Evolutionary conservation across 805 yeast genomes (phyloP).

Genomic region (Myxozyma nipponensis): DNA sequence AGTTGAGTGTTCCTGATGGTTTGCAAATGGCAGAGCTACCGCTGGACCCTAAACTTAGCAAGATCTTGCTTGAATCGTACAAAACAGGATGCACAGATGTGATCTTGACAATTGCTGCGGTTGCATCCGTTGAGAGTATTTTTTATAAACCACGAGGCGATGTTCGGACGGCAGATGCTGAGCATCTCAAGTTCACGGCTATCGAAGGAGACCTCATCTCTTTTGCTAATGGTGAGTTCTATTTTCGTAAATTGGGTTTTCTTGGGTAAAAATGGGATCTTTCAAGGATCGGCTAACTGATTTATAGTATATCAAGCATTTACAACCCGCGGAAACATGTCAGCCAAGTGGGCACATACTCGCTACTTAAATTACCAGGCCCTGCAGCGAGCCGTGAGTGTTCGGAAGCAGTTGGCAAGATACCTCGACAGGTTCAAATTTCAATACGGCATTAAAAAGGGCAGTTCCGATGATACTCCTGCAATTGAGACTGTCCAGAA

Average conservation of each 20-base stretch:
- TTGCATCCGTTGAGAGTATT: conserved; percentile 73
- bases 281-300: too few relatives aligned
- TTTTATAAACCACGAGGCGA: conserved; percentile 64
- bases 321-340: conserved; percentile 32
- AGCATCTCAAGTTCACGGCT: conserved; percentile 60
- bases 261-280: conserved; percentile 4
- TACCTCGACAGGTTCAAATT: conserved; percentile 10
- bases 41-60: conserved; percentile 66
- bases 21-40: conserved; percentile 65
- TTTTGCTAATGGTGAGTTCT: conserved; percentile 55
- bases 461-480: too few relatives aligned
- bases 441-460: neutral
- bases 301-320: conserved; percentile 21
- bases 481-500: conserved; percentile 13
- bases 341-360: conserved; percentile 60
- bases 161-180: conserved; percentile 60
- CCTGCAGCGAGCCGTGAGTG: conserved; percentile 59
- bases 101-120: conserved; percentile 65
- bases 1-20: conserved; percentile 56
- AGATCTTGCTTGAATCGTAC: conserved; percentile 55
- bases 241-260: conserved; percentile 45
- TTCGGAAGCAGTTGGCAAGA: conserved; percentile 52
- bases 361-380: conserved; percentile 64
- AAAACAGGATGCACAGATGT: conserved; percentile 63
- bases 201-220: conserved; percentile 81